Conservation (phyloP, 192 early-diverging fungal genomes). For the Backusella tarrabulga region DNA sequence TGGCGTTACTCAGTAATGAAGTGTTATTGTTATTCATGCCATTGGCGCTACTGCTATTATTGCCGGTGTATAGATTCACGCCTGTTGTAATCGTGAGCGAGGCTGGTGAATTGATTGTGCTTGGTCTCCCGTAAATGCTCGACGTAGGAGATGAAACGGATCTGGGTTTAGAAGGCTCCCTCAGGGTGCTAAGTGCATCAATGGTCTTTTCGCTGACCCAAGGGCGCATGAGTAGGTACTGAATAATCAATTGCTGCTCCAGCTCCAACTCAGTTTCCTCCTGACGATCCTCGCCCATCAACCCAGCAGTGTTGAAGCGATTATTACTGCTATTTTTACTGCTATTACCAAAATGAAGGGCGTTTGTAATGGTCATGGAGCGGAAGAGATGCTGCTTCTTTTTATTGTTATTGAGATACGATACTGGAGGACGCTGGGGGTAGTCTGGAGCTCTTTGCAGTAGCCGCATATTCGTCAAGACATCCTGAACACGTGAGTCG, state of each 20-base stretch:
- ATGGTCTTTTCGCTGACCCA: slow-evolving; percentile 76
- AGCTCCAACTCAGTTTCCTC: slow-evolving; percentile 56
- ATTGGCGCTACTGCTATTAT: background rate
- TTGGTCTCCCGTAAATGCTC: background rate
- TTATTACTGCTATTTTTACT: slow-evolving; percentile 26
- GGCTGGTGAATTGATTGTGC: background rate
- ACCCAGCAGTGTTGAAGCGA: slow-evolving; percentile 17
- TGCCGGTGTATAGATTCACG: background rate
- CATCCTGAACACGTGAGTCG: slow-evolving; percentile 57
- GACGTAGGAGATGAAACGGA: background rate
- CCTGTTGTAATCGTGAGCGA: background rate
- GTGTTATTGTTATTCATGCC: background rate
- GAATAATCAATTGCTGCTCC: slow-evolving; percentile 60
- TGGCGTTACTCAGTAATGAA: slow-evolving; percentile 1
- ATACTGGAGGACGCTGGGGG: slow-evolving; percentile 42
- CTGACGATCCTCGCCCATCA: slow-evolving; percentile 39
- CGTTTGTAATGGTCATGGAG: slow-evolving; percentile 44
- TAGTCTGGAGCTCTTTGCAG: slow-evolving; percentile 61
- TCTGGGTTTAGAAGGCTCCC: slow-evolving; percentile 56
- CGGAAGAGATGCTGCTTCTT: slow-evolving; percentile 52
- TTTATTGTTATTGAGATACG: slow-evolving; percentile 46
- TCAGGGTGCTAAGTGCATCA: slow-evolving; percentile 63
- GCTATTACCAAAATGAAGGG: slow-evolving; percentile 41
- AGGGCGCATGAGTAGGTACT: slow-evolving; percentile 70
- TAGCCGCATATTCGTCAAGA: slow-evolving; percentile 54